phyloP scores from a whole-genome alignment of 2,329 filamentous ascomycete genomes.

The Curvularia sp. region DNA sequence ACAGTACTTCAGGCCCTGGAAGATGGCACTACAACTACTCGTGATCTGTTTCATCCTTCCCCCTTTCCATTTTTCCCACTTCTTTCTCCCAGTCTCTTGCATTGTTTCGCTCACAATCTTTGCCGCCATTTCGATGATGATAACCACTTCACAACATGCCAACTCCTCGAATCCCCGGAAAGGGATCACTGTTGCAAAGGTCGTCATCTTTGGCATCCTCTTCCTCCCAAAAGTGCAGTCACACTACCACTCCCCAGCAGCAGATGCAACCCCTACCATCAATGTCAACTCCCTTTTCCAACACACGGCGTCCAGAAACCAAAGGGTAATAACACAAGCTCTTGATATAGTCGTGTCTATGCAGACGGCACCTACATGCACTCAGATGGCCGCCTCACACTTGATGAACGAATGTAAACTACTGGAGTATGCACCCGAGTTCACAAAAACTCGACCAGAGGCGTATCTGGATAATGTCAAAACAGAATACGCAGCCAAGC shows the following conservation, averaged over 20 bases:
- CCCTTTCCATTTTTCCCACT: constrained; percentile 2
- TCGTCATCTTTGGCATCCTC: not conserved
- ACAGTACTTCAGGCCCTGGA: constrained; percentile 10
- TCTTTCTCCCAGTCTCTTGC: not conserved
- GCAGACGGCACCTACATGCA: constrained; percentile 54
- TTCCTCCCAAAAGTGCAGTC: constrained; percentile 9
- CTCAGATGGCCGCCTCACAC: constrained; percentile 59
- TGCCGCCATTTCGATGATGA: not conserved
- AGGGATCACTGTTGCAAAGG: not conserved
- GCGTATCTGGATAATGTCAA: constrained; percentile 52
- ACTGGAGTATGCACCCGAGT: constrained; percentile 49
- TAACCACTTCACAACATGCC: not conserved
- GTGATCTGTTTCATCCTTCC: constrained; percentile 1
- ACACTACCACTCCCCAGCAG: constrained; percentile 26
- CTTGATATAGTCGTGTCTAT: constrained; percentile 34
- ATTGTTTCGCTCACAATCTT: not conserved
- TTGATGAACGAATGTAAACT: constrained; percentile 63
- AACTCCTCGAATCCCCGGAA: not conserved
- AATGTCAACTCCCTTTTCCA: constrained; percentile 33
- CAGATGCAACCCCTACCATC: constrained; percentile 22
- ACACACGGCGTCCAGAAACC: constrained; percentile 32
- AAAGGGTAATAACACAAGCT: constrained; percentile 34
- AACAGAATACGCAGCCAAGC: constrained; percentile 66
- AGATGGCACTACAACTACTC: not conserved
- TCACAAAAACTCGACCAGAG: constrained; percentile 37